phyloP scores from a whole-genome alignment of 768 basidiomycete species.

The Tulasnella sp. region DNA sequence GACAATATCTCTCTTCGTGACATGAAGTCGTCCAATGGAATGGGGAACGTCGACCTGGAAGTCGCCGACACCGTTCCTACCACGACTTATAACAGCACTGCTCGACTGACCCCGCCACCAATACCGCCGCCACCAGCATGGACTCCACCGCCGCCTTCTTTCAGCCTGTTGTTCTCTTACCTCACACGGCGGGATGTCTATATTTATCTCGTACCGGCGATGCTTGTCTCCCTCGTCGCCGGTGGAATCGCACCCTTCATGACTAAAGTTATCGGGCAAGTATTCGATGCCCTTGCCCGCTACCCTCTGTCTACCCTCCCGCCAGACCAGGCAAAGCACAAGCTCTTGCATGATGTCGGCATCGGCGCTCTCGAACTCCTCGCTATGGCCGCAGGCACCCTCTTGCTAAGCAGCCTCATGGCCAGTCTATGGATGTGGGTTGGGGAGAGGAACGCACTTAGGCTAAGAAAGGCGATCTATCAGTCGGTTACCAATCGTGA shows the following conservation, averaged over 20 bases:
- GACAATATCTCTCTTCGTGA: too few relatives aligned
- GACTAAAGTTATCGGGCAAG: slow-evolving; percentile 69
- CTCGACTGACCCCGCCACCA: neutral
- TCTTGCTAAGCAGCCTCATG: slow-evolving; percentile 64
- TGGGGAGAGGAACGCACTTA: slow-evolving; percentile 68
- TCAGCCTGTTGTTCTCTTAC: slow-evolving; percentile 58
- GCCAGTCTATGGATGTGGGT: slow-evolving; percentile 78
- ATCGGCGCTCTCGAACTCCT: slow-evolving; percentile 55
- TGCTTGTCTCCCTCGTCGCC: slow-evolving; percentile 47
- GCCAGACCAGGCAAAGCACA: slow-evolving; percentile 36
- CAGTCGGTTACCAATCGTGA: slow-evolving; percentile 52
- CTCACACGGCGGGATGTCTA: slow-evolving; percentile 46
- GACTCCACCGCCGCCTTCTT: slow-evolving; percentile 38
- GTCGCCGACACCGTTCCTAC: neutral
- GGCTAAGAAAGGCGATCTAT: slow-evolving; percentile 60
- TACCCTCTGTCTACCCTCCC: slow-evolving; percentile 39
- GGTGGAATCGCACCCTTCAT: slow-evolving; percentile 77
- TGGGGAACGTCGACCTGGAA: too few relatives aligned
- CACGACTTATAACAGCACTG: neutral
- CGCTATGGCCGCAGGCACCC: slow-evolving; percentile 51
- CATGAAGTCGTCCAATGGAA: too few relatives aligned
- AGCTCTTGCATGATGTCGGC: slow-evolving; percentile 48
- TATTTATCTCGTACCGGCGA: slow-evolving; percentile 52
- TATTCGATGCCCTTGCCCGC: slow-evolving; percentile 59
- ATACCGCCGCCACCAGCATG: slow-evolving; percentile 13